phyloP scores from a whole-genome alignment of 768 basidiomycete species.

The Lactarius sanguifluus region DNA sequence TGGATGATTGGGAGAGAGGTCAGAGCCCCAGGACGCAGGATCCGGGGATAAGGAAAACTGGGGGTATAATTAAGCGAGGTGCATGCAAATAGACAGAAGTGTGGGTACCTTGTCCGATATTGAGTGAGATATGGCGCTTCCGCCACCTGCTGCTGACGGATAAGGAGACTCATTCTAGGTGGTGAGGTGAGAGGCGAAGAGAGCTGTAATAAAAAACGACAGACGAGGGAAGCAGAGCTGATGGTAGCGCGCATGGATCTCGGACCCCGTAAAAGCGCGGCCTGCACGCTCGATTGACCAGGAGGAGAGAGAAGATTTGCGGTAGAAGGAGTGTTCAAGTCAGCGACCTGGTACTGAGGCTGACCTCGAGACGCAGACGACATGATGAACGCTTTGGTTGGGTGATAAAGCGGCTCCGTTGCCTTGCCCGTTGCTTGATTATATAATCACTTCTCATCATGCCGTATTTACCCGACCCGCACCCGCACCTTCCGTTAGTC shows the following conservation, averaged over 20 bases:
- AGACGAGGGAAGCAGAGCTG: slow-evolving; percentile 46
- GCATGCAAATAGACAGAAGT: background rate
- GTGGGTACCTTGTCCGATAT: slow-evolving; percentile 35
- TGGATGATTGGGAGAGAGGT: slow-evolving; percentile 25
- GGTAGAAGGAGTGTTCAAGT: slow-evolving; percentile 49
- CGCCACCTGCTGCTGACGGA: slow-evolving; percentile 14
- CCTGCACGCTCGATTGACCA: slow-evolving; percentile 39
- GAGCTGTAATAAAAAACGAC: slow-evolving; percentile 26
- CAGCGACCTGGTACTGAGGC: slow-evolving; percentile 44
- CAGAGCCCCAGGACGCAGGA: slow-evolving; percentile 36
- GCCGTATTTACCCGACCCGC: too few relatives aligned
- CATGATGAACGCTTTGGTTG: background rate
- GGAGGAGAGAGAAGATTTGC: slow-evolving; percentile 49
- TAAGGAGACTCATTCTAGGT: slow-evolving; percentile 32
- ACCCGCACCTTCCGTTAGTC: slow-evolving; percentile 50
- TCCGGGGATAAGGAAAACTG: slow-evolving; percentile 34
- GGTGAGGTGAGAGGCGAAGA: slow-evolving; percentile 4
- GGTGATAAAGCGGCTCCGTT: background rate
- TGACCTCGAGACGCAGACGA: slow-evolving; percentile 30
- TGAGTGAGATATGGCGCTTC: slow-evolving; percentile 27
- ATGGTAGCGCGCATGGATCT: slow-evolving; percentile 38
- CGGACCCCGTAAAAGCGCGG: slow-evolving; percentile 46
- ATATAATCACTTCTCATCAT: slow-evolving; percentile 10
- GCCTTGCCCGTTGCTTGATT: background rate
- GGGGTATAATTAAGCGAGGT: background rate